Conservation (phyloP, 805 yeast species). For the Cyberlindnera americana region DNA sequence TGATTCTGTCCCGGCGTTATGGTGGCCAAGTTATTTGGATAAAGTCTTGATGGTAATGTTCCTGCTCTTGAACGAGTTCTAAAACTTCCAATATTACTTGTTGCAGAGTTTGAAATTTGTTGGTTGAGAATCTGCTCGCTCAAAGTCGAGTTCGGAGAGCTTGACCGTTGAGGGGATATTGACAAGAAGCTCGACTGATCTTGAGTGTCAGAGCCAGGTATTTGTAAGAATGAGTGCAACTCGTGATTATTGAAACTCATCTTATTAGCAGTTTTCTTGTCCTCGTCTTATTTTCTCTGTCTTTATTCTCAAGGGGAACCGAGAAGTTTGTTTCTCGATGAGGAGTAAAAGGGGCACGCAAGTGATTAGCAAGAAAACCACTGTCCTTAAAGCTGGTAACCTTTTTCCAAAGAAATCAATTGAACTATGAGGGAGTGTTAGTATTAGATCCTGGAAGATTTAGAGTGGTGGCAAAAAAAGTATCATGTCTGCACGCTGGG, state of each 20-base stretch:
- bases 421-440: too few relatives aligned
- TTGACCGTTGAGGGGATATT: slow-evolving; percentile 26
- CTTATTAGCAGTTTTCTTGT: not conserved
- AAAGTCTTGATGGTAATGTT: slow-evolving; percentile 65
- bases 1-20: slow-evolving; percentile 15
- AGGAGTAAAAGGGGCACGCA: not conserved
- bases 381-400: too few relatives aligned
- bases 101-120: slow-evolving; percentile 20
- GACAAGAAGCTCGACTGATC: slow-evolving; percentile 18
- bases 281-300: not conserved
- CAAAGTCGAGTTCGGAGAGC: slow-evolving; percentile 25
- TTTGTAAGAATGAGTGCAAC: slow-evolving; percentile 19
- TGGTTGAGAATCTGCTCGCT: slow-evolving; percentile 19
- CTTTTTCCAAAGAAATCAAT: too few relatives aligned
- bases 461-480: too few relatives aligned
- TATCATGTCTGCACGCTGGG: too few relatives aligned
- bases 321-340: too few relatives aligned
- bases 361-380: too few relatives aligned
- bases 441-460: too few relatives aligned
- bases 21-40: slow-evolving; percentile 29
- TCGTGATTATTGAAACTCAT: slow-evolving; percentile 25
- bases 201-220: slow-evolving; percentile 18
- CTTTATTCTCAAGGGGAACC: not conserved
- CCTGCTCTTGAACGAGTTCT: slow-evolving; percentile 72
- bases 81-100: slow-evolving; percentile 35